Evolutionary conservation across 305 asterid species (phyloP), one percentile per base, ranked within the genome.

Genomic region (Salvia sclarea): DNA sequence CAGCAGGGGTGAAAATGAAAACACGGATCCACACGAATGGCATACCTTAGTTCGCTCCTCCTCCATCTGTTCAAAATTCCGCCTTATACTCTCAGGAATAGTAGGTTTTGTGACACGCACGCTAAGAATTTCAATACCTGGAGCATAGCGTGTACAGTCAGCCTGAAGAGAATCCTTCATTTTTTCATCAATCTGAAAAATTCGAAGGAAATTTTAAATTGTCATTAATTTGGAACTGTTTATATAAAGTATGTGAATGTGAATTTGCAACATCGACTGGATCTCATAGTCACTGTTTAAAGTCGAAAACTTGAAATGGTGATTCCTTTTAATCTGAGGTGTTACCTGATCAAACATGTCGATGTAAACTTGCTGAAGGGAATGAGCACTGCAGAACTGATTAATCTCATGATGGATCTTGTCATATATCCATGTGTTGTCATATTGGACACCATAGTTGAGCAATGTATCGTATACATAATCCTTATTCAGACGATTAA

Each of bases 101-200:
- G 73, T 70, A 66, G 99, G 99, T 69, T 95, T 95, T 37, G 99
- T 95, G 72, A 95, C 95, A 72, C 99, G 99, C 37, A 95, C 98
- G 50, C 96, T 91, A 62, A 95, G 77, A 68, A 95, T 91, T 83
- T 95, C 98, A 75, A 95, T 89, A 61, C 99, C 99, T 22, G 99
- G 98, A 20, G 99, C 99, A 82, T 95, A 95, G 31, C 89, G 88
- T 61, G 99, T 95, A 87, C 99, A 95, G 80, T 95, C 99, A 0
- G 89, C 85, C 82, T 95, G 99, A 85, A 95, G 97, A 53, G 97
- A 92, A 73, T 95, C 99, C 84, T 88, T 95, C 99, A 95, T 95
- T 83, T 86, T 89, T 54, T 95, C 99, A 77, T 91, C 99, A 48
- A 95, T 91, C 99, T 95, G 90, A 68, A 79, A 77, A 49, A 41